phyloP scores from a whole-genome alignment of 768 basidiomycete genomes.

The Jaapia argillacea region DNA sequence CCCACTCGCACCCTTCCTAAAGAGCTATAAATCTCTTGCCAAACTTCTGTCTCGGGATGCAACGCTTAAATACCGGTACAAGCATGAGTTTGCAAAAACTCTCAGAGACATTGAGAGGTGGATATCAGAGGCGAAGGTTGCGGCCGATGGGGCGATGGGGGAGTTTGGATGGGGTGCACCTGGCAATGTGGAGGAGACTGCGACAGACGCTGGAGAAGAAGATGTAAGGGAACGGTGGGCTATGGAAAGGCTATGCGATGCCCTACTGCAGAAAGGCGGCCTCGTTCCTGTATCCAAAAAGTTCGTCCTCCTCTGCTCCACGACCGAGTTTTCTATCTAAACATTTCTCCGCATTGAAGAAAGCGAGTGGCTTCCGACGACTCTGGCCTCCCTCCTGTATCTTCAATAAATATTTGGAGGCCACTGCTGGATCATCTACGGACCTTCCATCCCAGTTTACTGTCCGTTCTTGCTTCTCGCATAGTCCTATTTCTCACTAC shows the following conservation, averaged over 20 bases:
- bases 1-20: slow-evolving; percentile 57
- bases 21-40: slow-evolving; percentile 59
- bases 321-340: not conserved
- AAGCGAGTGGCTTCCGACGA: slow-evolving; percentile 39
- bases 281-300: slow-evolving; percentile 80
- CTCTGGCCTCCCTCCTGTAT: slow-evolving; percentile 37
- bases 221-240: slow-evolving; percentile 58
- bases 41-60: slow-evolving; percentile 58
- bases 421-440: slow-evolving; percentile 53
- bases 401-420: slow-evolving; percentile 52
- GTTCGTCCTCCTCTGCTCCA: slow-evolving; percentile 39
- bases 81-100: slow-evolving; percentile 36
- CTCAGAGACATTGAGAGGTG: slow-evolving; percentile 66
- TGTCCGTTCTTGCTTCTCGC: slow-evolving; percentile 33
- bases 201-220: slow-evolving; percentile 24
- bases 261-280: slow-evolving; percentile 57
- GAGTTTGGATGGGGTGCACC: slow-evolving; percentile 37
- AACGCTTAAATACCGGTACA: slow-evolving; percentile 42
- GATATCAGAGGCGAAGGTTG: slow-evolving; percentile 65
- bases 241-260: slow-evolving; percentile 55
- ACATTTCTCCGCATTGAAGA: slow-evolving; percentile 22
- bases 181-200: slow-evolving; percentile 13
- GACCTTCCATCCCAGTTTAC: slow-evolving; percentile 44
- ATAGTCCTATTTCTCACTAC: no score
- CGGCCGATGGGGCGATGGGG: slow-evolving; percentile 39